Conservation (phyloP, 2,329 filamentous ascomycete genomes). For the Pochonia chlamydosporia region DNA sequence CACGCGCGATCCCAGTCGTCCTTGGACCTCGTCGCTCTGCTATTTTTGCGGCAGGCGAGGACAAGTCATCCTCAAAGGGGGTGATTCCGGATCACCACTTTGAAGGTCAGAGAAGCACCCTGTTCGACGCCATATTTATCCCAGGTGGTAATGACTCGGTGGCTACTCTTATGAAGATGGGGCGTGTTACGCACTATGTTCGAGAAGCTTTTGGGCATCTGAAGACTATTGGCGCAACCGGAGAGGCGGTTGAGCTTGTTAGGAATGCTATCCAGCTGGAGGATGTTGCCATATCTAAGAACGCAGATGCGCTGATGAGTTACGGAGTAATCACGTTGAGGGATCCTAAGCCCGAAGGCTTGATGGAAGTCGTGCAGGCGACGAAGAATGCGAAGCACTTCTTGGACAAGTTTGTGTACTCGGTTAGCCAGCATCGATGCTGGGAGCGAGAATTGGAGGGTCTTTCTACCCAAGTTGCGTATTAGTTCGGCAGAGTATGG, state of each 20-base stretch:
- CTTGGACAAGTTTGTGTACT: slow-evolving; percentile 62
- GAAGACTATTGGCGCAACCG: slow-evolving; percentile 71
- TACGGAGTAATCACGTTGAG: slow-evolving; percentile 73
- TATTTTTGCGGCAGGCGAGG: slow-evolving; percentile 56
- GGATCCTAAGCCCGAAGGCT: slow-evolving; percentile 44
- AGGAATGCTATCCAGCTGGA: slow-evolving; percentile 38
- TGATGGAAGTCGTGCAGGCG: slow-evolving; percentile 58
- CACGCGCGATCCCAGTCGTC: slow-evolving; percentile 63
- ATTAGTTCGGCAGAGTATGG: too few species aligned
- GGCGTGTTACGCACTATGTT: slow-evolving; percentile 70
- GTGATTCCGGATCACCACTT: slow-evolving; percentile 70
- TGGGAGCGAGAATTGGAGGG: slow-evolving; percentile 71
- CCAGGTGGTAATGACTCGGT: slow-evolving; percentile 64
- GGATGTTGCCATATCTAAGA: slow-evolving; percentile 34
- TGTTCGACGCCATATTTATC: slow-evolving; percentile 76
- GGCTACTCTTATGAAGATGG: slow-evolving; percentile 59
- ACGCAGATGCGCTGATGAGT: slow-evolving; percentile 49
- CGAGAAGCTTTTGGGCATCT: slow-evolving; percentile 77
- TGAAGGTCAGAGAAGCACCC: slow-evolving; percentile 70
- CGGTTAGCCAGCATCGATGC: slow-evolving; percentile 67
- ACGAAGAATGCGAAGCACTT: slow-evolving; percentile 64
- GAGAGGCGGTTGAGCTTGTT: slow-evolving; percentile 64
- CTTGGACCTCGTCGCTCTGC: slow-evolving; percentile 63
- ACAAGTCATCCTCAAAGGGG: slow-evolving; percentile 44
- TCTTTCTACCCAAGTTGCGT: slow-evolving; percentile 60